phyloP scores from a whole-genome alignment of 371 early-diverging fungal genomes.

The Rozella allomycis region DNA sequence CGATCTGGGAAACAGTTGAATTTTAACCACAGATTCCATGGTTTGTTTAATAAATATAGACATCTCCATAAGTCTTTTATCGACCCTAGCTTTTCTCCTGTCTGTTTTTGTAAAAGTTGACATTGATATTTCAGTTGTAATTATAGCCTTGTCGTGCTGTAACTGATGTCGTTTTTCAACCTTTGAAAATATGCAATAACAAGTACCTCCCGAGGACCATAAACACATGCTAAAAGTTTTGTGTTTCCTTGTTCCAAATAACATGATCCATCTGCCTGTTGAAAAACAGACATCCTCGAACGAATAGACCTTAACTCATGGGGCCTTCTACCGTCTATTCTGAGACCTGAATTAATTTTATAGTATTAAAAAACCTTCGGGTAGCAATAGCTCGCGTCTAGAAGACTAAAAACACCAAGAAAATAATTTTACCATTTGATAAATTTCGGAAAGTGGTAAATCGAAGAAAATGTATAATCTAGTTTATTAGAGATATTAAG shows the following conservation, averaged over 20 bases:
- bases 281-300: slow-evolving; percentile 50
- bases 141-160: too few species aligned
- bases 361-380: too few species aligned
- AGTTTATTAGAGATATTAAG: too few species aligned
- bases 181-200: slow-evolving; percentile 13
- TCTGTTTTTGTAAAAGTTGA: too few species aligned
- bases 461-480: too few species aligned
- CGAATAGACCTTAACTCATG: slow-evolving; percentile 65
- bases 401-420: too few species aligned
- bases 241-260: slow-evolving; percentile 91
- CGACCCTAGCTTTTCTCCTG: slow-evolving; percentile 2
- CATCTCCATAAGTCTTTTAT: slow-evolving; percentile 64
- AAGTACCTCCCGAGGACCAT: slow-evolving; percentile 72
- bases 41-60: slow-evolving; percentile 63
- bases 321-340: slow-evolving; percentile 77
- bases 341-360: too few species aligned
- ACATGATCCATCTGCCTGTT: slow-evolving; percentile 67
- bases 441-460: too few species aligned
- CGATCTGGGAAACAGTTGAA: slow-evolving; percentile 49
- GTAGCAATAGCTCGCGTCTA: too few species aligned
- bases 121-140: too few species aligned
- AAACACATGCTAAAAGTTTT: slow-evolving; percentile 68
- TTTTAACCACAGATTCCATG: slow-evolving; percentile 67
- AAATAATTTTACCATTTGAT: too few species aligned
- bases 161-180: slow-evolving; percentile 63